Percentiles rank a stretch among this genome's conserved stretches.
These are phyloP conservation scores for Phytopythium litorale DNA, from an alignment of 352 stramenopile species.

Conservation along the genomic window DNA sequence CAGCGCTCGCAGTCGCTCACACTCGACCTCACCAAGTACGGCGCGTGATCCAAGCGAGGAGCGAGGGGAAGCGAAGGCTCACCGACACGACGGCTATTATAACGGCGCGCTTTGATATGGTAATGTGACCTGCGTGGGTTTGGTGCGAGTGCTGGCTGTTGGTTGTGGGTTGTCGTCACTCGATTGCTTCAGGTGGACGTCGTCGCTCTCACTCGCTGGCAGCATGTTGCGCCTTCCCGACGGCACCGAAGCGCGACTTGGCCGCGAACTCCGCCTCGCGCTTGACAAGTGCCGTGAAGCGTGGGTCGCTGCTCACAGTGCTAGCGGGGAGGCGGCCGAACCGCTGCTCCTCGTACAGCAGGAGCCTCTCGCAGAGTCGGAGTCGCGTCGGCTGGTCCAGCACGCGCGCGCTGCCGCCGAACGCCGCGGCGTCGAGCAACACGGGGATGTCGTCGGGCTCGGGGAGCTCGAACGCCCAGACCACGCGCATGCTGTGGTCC, in stretches of 20 bases:
- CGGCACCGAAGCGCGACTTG: conserved; percentile 38
- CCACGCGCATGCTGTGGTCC: conserved; percentile 52
- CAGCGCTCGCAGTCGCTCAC: conserved; percentile 78
- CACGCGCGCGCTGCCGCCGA: conserved; percentile 21
- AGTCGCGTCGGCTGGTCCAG: conserved; percentile 46
- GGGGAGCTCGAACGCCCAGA: conserved; percentile 52
- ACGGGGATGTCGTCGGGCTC: conserved; percentile 51
- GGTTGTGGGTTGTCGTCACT: not conserved
- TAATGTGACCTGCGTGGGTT: conserved; percentile 1
- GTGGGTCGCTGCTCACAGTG: conserved; percentile 30
- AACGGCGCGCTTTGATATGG: not conserved
- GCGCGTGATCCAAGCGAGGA: conserved; percentile 9
- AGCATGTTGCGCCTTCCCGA: conserved; percentile 9
- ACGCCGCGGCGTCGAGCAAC: conserved; percentile 51
- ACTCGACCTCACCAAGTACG: conserved; percentile 76
- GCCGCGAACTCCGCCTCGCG: conserved; percentile 57
- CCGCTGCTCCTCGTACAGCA: conserved; percentile 51
- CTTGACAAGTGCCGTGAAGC: conserved; percentile 51
- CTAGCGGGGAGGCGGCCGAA: conserved; percentile 37
- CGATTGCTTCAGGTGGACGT: not conserved
- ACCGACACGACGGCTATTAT: not conserved
- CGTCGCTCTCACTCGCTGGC: not conserved
- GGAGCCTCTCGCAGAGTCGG: conserved; percentile 47
- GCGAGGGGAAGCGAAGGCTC: not conserved
- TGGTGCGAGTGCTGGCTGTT: not conserved